A percentile compares a stretch with the other conserved stretches of the same genome.
Evolutionary conservation across 345 rosid species (phyloP).

Genomic region (Corchorus capsularis): DNA sequence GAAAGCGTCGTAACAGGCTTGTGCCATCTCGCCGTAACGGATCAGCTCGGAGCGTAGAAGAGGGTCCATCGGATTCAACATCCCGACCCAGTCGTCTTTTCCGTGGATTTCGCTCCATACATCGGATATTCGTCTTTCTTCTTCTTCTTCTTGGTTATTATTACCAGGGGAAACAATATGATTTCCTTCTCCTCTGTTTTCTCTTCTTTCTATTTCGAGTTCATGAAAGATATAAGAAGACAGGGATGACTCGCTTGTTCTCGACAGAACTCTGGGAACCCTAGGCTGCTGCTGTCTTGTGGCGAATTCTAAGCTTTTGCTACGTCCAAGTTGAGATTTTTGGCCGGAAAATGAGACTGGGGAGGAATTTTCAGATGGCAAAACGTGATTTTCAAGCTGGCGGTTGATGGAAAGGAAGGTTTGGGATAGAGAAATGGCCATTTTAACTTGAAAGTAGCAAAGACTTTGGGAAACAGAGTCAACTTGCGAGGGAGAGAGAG

Average conservation of each 20-base stretch:
- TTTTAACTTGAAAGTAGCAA: slow-evolving; percentile 18
- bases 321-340: neutral
- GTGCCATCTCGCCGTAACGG: slow-evolving; percentile 91
- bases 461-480: neutral
- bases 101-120: slow-evolving; percentile 83
- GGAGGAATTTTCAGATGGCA: slow-evolving; percentile 9
- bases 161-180: neutral
- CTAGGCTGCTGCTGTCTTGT: slow-evolving; percentile 12
- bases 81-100: slow-evolving; percentile 68
- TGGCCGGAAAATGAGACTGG: slow-evolving; percentile 12
- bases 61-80: slow-evolving; percentile 80
- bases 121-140: slow-evolving; percentile 38
- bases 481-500: neutral
- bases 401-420: slow-evolving; percentile 26
- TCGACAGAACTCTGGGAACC: slow-evolving; percentile 29
- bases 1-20: slow-evolving; percentile 82
- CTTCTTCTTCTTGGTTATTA: slow-evolving; percentile 26
- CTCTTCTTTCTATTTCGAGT: slow-evolving; percentile 31
- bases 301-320: slow-evolving; percentile 5
- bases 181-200: slow-evolving; percentile 25
- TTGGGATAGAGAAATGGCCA: slow-evolving; percentile 46
- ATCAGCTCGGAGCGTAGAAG: slow-evolving; percentile 73
- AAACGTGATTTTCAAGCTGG: neutral
- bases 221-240: slow-evolving; percentile 39
- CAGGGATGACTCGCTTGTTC: slow-evolving; percentile 35